Conservation (phyloP, 768 basidiomycete species). For the Cystobasidium ongulense region DNA sequence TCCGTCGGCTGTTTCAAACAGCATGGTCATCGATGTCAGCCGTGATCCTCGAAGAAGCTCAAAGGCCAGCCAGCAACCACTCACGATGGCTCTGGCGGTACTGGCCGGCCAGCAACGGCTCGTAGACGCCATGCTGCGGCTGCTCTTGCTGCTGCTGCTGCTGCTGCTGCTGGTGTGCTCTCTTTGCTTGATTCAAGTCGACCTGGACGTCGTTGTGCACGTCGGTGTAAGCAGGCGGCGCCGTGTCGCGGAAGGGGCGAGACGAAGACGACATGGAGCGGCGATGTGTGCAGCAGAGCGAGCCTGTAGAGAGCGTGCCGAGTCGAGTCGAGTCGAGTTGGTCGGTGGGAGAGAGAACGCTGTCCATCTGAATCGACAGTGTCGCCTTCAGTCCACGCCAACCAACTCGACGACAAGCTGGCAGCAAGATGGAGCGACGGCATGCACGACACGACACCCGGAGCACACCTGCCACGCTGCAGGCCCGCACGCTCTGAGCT, state of each 20-base stretch:
- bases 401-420: too few species aligned
- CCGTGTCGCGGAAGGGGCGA: neutral
- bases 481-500: too few species aligned
- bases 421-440: too few species aligned
- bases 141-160: neutral
- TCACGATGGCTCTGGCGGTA: neutral
- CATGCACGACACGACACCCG: too few species aligned
- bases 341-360: too few species aligned
- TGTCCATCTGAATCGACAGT: too few species aligned
- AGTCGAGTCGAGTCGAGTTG: too few species aligned
- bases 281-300: too few species aligned
- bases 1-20: neutral
- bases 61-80: neutral
- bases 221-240: neutral
- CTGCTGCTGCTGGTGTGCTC: neutral
- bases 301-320: too few species aligned
- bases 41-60: neutral
- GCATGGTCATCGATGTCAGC: neutral
- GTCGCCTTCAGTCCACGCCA: too few species aligned
- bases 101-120: neutral
- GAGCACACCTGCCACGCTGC: too few species aligned
- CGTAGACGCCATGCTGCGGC: neutral
- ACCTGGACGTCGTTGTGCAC: neutral
- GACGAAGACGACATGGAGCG: neutral
- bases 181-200: neutral